Percentiles rank a stretch among this genome's conserved stretches.
These are phyloP conservation scores for Schizosaccharomyces pombe DNA, from an alignment of 805 yeast genomes.

Conservation along the genomic window DNA sequence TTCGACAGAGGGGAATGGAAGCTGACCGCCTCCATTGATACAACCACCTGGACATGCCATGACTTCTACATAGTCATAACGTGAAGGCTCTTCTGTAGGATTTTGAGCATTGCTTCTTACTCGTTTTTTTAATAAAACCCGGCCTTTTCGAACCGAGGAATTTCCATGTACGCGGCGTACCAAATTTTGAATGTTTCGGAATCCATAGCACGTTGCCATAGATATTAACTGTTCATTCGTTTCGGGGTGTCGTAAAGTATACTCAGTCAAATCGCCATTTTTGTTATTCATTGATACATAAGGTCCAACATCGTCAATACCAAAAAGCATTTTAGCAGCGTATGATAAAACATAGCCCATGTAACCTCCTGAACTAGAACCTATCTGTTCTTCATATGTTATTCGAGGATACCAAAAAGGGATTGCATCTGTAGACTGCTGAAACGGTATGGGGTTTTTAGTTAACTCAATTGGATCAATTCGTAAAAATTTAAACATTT, in stretches of 20 bases:
- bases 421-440: not conserved
- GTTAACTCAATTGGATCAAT: slow-evolving; percentile 5
- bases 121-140: slow-evolving; percentile 5
- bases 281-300: slow-evolving; percentile 31
- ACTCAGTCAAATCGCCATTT: slow-evolving; percentile 55
- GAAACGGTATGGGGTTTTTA: not conserved
- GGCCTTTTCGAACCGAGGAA: slow-evolving; percentile 9
- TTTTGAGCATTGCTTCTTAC: slow-evolving; percentile 10
- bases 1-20: slow-evolving; percentile 12
- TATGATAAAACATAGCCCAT: slow-evolving; percentile 40
- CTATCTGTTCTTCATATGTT: slow-evolving; percentile 23
- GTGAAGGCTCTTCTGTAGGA: slow-evolving; percentile 6
- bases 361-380: slow-evolving; percentile 79
- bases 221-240: slow-evolving; percentile 21
- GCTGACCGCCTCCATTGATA: slow-evolving; percentile 89
- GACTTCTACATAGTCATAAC: slow-evolving; percentile 68
- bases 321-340: slow-evolving; percentile 5
- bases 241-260: slow-evolving; percentile 21
- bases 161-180: slow-evolving; percentile 47
- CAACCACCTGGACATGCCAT: slow-evolving; percentile 99
- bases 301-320: not conserved
- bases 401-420: slow-evolving; percentile 1
- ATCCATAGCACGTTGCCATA: slow-evolving; percentile 35
- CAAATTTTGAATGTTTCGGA: slow-evolving; percentile 78
- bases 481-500: slow-evolving; percentile 31